Percentiles rank a stretch among this genome's conserved stretches.
Evolutionary conservation across 1,284 basidiomycete genomes (phyloP).

Genomic region (Cyathus olla): DNA sequence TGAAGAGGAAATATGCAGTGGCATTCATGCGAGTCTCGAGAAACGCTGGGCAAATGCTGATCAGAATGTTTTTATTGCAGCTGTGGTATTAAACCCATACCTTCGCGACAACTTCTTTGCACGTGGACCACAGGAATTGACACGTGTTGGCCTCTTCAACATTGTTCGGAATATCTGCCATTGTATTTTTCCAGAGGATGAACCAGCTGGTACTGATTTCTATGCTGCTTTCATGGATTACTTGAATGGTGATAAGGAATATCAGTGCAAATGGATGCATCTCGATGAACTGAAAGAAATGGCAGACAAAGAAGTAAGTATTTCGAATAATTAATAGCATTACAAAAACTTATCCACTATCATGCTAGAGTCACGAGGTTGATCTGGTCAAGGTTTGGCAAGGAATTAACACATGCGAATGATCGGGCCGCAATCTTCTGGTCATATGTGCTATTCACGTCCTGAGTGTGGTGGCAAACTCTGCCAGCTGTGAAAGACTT

Average conservation of each 20-base stretch:
- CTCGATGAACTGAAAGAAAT: background rate
- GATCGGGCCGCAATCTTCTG: slow-evolving; percentile 7
- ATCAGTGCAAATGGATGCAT: slow-evolving; percentile 3
- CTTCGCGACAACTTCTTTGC: slow-evolving; percentile 1
- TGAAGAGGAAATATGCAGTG: background rate
- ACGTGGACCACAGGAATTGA: background rate
- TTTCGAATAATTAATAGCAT: background rate
- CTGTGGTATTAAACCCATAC: slow-evolving; percentile 11
- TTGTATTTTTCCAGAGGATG: background rate
- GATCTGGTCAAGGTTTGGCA: slow-evolving; percentile 12
- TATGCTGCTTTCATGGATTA: slow-evolving; percentile 13
- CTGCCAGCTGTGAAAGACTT: too few species aligned
- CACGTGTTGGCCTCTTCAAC: slow-evolving; percentile 1
- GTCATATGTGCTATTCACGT: slow-evolving; percentile 18
- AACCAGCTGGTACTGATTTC: background rate
- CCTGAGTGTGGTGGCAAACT: slow-evolving; percentile 24
- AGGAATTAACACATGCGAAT: background rate
- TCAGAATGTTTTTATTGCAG: slow-evolving; percentile 13
- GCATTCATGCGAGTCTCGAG: slow-evolving; percentile 7
- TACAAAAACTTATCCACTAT: background rate
- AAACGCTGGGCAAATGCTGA: slow-evolving; percentile 14
- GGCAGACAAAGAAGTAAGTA: too few species aligned
- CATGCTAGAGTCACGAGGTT: background rate
- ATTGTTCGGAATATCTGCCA: slow-evolving; percentile 2
- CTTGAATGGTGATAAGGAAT: background rate